Evolutionary conservation across 257 asterid genomes (phyloP).

Genomic region (Oldenlandia corymbosa): DNA sequence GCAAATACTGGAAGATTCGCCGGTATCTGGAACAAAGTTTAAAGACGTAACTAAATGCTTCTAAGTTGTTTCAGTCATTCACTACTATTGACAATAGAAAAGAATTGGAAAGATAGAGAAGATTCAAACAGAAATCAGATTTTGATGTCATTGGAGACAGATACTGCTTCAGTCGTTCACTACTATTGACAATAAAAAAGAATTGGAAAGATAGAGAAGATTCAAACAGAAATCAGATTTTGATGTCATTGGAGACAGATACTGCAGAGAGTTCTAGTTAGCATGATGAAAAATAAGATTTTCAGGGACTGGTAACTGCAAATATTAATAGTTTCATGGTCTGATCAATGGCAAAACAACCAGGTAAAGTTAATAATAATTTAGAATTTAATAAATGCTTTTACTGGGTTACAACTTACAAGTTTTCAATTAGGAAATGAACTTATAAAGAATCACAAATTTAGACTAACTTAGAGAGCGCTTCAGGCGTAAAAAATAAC

Average conservation of each 20-base stretch:
- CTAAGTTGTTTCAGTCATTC: slow-evolving; percentile 4
- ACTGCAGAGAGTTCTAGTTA: not conserved
- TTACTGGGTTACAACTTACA: slow-evolving; percentile 7
- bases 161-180: slow-evolving; percentile 9
- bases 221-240: not conserved
- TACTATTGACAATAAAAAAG: slow-evolving; percentile 13
- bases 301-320: not conserved
- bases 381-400: not conserved
- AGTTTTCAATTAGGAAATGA: slow-evolving; percentile 10
- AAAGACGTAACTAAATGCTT: slow-evolving; percentile 1
- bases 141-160: not conserved
- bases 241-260: not conserved
- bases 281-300: not conserved
- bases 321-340: not conserved
- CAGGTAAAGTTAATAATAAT: not conserved
- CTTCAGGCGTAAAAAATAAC: slow-evolving; percentile 85
- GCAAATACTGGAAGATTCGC: slow-evolving; percentile 87
- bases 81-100: slow-evolving; percentile 18
- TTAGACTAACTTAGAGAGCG: slow-evolving; percentile 78
- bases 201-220: not conserved
- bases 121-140: not conserved
- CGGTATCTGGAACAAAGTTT: slow-evolving; percentile 55
- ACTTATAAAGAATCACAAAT: not conserved
- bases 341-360: not conserved
- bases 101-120: not conserved